phyloP scores from a whole-genome alignment of 2,329 filamentous ascomycete species.

The Magnaporthiopsis incrustans region DNA sequence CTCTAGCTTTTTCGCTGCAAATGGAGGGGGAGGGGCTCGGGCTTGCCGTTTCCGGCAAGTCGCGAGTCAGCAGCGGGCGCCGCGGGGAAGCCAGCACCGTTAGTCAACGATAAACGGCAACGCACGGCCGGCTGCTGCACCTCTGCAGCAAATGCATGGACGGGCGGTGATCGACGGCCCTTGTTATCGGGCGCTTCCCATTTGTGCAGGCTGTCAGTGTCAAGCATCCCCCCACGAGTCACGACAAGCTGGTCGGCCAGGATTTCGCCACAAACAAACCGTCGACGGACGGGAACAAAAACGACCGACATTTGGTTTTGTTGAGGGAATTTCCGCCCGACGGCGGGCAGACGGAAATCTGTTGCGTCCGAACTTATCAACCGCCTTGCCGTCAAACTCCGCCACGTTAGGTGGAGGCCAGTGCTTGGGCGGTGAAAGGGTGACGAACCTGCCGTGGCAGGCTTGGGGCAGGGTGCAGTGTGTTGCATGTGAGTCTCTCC shows the following conservation, averaged over 20 bases:
- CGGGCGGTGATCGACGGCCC: too few relatives aligned
- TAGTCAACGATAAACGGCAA: neutral
- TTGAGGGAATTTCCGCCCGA: neutral
- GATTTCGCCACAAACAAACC: too few relatives aligned
- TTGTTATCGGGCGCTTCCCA: neutral
- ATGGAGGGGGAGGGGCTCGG: neutral
- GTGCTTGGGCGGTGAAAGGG: neutral
- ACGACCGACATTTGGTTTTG: neutral
- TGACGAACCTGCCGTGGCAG: neutral
- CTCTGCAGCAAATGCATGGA: neutral
- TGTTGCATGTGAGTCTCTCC: neutral
- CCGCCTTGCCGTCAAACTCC: too few relatives aligned
- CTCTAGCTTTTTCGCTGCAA: neutral
- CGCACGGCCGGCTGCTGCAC: neutral
- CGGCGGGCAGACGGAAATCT: neutral
- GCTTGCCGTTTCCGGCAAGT: too few relatives aligned
- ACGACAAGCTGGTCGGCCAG: neutral
- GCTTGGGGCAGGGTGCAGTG: neutral
- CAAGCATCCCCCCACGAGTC: neutral
- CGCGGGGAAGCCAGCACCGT: neutral
- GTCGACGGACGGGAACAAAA: neutral
- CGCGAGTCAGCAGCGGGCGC: neutral
- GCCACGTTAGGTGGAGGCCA: neutral
- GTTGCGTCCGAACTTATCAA: neutral
- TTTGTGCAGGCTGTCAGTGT: neutral